Evolutionary conservation across 305 asterid genomes (phyloP), one percentile per base, ranked within the genome.

Genomic region (Fraxinus baroniana): DNA sequence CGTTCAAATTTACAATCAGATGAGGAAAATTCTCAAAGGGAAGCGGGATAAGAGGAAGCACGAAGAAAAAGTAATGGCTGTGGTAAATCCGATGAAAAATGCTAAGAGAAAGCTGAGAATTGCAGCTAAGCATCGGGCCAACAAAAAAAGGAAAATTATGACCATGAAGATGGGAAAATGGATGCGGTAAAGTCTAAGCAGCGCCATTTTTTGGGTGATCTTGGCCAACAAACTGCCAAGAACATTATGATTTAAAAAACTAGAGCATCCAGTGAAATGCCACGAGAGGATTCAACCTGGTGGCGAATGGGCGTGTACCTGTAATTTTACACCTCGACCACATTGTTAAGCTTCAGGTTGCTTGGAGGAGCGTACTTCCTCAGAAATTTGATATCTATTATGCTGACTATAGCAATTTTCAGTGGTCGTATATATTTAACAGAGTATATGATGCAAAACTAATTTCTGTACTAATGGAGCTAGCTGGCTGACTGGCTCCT

Each of bases 41-140:
- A 94, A 91, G 90, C 88, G 99, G 78, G 99, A 97, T 32, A 93
- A 94, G 90, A 91, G 99, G 92, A 92, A 91, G 84, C 94, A 86
- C 32, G 98, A 85, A 82, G 97, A 90, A 46, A 95, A 92, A 89
- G 83, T 91, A 4, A 92, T 92, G 94, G 97, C 98, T 24, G 99
- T 94, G 18, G 97, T 93, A 15, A 90, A 97, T 86, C 99, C 98
- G 10, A 64, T 60, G 79, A 87, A 95, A 81, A 95, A 92, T 28
- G 99, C 99, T 70, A 94, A 97, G 93, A 91, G 99, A 84, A 97
- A 97, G 86, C 89, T 92, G 57, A 91, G 94, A 84, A 82, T 87
- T 13, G 95, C 98, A 24, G 94, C 89, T 17, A 97, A 94, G 91
- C 93, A 93, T 79, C 89, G 84, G 68, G 93, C 89, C 77, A 88